Evolutionary conservation across 768 basidiomycete genomes (phyloP).

Genomic region (Steccherinum ochraceum): DNA sequence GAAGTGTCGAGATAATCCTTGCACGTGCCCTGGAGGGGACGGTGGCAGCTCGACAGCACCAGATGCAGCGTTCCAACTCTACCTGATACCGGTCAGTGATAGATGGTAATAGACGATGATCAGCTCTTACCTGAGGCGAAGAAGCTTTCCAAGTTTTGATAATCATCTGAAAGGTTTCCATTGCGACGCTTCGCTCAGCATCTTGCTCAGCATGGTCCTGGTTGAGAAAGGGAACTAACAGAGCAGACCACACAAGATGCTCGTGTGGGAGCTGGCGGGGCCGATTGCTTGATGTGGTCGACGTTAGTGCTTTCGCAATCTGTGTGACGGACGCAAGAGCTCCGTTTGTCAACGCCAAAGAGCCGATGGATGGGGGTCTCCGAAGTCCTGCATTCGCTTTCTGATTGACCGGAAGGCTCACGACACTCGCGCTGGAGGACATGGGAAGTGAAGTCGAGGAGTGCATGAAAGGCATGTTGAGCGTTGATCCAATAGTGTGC

Average conservation of each 20-base stretch:
- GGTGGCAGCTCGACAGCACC: constrained; percentile 63
- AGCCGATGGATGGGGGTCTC: constrained; percentile 39
- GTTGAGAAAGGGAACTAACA: constrained; percentile 51
- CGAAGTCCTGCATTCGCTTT: constrained; percentile 30
- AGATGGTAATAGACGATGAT: background rate
- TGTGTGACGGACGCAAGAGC: constrained; percentile 36
- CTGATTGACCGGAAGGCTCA: constrained; percentile 13
- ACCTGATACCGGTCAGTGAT: constrained; percentile 21
- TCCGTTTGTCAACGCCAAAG: constrained; percentile 22
- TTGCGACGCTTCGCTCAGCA: constrained; percentile 47
- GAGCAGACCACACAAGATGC: constrained; percentile 47
- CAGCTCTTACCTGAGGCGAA: constrained; percentile 44
- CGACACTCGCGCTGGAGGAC: constrained; percentile 8
- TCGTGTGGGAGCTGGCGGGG: constrained; percentile 48
- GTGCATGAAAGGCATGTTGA: constrained; percentile 24
- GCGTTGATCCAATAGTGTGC: constrained; percentile 27
- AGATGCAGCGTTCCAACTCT: constrained; percentile 55
- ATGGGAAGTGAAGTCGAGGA: constrained; percentile 14
- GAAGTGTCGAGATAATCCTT: constrained; percentile 45
- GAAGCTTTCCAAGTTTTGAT: constrained; percentile 48
- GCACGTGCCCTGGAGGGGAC: constrained; percentile 37
- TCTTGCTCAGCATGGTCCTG: constrained; percentile 22
- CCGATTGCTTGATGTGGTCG: constrained; percentile 18
- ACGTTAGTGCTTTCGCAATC: constrained; percentile 29
- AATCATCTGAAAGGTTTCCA: constrained; percentile 57